Evolutionary conservation across 1,284 basidiomycete species (phyloP).

Genomic region (Puccinia polysora): DNA sequence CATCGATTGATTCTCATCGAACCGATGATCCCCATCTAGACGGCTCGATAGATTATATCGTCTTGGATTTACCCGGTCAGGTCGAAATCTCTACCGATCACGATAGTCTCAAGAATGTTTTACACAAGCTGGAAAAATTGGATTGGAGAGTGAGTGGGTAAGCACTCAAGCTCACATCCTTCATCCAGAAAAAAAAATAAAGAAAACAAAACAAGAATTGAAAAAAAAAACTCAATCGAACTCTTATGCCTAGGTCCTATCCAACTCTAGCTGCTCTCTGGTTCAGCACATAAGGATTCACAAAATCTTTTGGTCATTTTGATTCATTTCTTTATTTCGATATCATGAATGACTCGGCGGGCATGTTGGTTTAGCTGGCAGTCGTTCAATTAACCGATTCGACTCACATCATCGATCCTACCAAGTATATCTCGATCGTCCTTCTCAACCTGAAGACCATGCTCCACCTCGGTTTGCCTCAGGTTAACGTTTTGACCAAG

Average conservation of each 20-base stretch:
- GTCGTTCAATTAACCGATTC: constrained; percentile 94
- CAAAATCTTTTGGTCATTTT: not conserved
- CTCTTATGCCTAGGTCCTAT: too few relatives aligned
- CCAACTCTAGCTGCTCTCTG: not conserved
- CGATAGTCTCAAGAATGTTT: constrained; percentile 72
- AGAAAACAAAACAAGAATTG: too few relatives aligned
- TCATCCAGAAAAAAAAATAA: too few relatives aligned
- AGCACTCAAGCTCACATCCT: not conserved
- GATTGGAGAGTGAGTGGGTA: constrained; percentile 72
- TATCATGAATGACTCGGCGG: too few relatives aligned
- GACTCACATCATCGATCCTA: constrained; percentile 90
- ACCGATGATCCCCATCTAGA: constrained; percentile 56
- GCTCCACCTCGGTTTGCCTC: constrained; percentile 95
- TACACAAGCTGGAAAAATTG: constrained; percentile 64
- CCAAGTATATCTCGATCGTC: constrained; percentile 89
- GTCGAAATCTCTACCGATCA: constrained; percentile 97
- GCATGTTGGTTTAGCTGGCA: constrained; percentile 67
- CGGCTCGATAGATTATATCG: constrained; percentile 69
- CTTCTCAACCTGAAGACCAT: constrained; percentile 88
- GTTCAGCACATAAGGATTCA: not conserved
- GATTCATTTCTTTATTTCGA: too few relatives aligned
- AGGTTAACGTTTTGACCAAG: constrained; percentile 95
- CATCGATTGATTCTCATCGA: not conserved
- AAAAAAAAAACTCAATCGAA: too few relatives aligned
- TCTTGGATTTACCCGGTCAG: constrained; percentile 96